Evolutionary conservation across 352 stramenopile species (phyloP), one percentile per base, ranked within the genome.

Genomic region (Phytophthora agathidicida): DNA sequence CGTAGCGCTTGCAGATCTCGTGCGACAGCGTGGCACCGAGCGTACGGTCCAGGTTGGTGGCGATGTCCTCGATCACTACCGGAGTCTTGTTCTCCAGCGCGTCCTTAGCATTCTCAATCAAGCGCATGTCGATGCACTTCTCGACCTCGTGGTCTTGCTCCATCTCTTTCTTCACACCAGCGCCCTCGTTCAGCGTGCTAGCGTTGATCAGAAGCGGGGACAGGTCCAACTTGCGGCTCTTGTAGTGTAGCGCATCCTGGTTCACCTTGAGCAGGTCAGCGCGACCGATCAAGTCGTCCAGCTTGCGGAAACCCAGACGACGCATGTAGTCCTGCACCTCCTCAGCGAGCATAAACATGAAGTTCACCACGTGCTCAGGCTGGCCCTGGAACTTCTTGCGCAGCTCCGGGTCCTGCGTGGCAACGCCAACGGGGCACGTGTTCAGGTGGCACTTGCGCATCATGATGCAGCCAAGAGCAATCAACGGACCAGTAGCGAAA

Each of bases 371-470:
- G 65, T 99, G 94, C 68, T 98, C 94, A 30, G 96, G 96, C 73
- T 98, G 83, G 28, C 96, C 96, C 42, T 85, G 79, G 71, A 99
- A 99, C 67, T 98, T 98, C 59, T 94, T 93, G 38, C 95, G 83
- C 16, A 99, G 80, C 63, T 98, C 93, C 64, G 94, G 85, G 57
- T 98, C 95, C 77, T 99, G 96, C 4, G 96, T 99, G n/a, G 96
- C 96, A 64, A 99, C 93, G 50, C 96, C 96, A n/a, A 99, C 96
- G 20, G 96, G 96, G 72, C 96, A 99, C 9, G 96, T 98, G 76
- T 99, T 98, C 61, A 98, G 83, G 77, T 99, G 96, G 65, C 88
- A 96, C 71, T 99, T 99, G 46, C 96, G 83, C 94, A 98, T 98
- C 96, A 98, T 99, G 57, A 98, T 98, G 68, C 96, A 99, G 35